phyloP scores from a whole-genome alignment of 148 eudicot species.

The Tetragonia tetragonoides region DNA sequence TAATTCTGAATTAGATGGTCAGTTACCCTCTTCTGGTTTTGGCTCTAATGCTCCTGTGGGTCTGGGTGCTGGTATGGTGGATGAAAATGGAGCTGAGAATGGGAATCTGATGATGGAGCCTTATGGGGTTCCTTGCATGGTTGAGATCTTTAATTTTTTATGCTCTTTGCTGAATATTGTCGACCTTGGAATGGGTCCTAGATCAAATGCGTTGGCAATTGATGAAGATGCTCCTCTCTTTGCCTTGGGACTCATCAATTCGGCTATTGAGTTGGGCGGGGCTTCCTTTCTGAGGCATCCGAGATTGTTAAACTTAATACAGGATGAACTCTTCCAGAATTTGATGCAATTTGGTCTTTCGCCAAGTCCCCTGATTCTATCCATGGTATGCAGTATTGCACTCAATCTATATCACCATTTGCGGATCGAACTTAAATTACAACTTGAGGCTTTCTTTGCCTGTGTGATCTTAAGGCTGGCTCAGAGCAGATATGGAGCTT shows the following conservation, averaged over 20 bases:
- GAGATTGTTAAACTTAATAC: slow-evolving; percentile 64
- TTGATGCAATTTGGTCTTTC: slow-evolving; percentile 91
- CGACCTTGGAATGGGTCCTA: slow-evolving; percentile 65
- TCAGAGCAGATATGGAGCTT: slow-evolving; percentile 81
- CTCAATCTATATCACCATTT: slow-evolving; percentile 79
- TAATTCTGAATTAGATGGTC: slow-evolving; percentile 53
- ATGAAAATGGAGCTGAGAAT: slow-evolving; percentile 47
- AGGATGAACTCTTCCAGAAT: slow-evolving; percentile 76
- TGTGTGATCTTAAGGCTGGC: slow-evolving; percentile 80
- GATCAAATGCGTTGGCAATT: slow-evolving; percentile 69
- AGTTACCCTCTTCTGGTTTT: slow-evolving; percentile 30
- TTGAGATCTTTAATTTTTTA: slow-evolving; percentile 82
- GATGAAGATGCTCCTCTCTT: slow-evolving; percentile 93
- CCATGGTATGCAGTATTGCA: slow-evolving; percentile 89
- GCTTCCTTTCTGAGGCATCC: slow-evolving; percentile 69
- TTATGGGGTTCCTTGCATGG: slow-evolving; percentile 90
- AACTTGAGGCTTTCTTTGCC: slow-evolving; percentile 86
- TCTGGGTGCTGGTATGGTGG: slow-evolving; percentile 36
- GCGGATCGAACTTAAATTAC: slow-evolving; percentile 69
- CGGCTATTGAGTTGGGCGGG: slow-evolving; percentile 86
- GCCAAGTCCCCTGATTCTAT: slow-evolving; percentile 82
- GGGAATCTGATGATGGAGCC: slow-evolving; percentile 74
- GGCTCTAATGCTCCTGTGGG: slow-evolving; percentile 36
- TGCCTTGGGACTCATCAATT: slow-evolving; percentile 81
- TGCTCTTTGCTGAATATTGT: slow-evolving; percentile 75